Base-by-base conservation (phyloP, 805 yeast species). In the Saccharomycopsis lassenensis region DNA sequence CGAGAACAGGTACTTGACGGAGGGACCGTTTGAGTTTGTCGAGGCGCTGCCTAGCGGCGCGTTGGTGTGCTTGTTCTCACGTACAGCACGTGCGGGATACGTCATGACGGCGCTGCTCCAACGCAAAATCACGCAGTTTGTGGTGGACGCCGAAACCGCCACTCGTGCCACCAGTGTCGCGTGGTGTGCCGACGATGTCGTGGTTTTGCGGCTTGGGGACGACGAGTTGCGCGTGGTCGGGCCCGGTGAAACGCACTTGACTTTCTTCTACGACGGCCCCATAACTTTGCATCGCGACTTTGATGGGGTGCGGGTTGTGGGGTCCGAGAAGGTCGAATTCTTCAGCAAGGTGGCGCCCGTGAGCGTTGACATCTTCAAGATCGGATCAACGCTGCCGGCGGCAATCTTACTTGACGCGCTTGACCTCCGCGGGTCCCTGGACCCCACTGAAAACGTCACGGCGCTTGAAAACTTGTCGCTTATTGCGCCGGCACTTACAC, bases 131-230 rank as follows among this genome's bases (percentile, higher is more conserved):
- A 55, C 67, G 29, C 68, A 63, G 31, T 68, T 62, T 47, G 52
- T 64, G 6, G 58, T 70, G 29, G 17, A 54, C 19, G 37, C 55
- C 52, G 6, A 35, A 51, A 15, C 41, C 47, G 0, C 75, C 79
- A 0, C 54, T 49, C 28, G 65, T 67, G 41, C 57, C 5, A 24
- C 22, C 4, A 41, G 33, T 10, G 24, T 82, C 14, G 66, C 65
- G 39, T 91, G 96, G 97, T 79, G 95, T 52, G 84, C 89, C 0
- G 74, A 77, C 46, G 94, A 85, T 55, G 84, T 91, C 0, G 74
- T 87, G 1, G 74, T 77, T 0, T 51, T 78, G 8, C 58, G 73
- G n/a, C 59, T 73, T 1, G 57, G 57, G 41, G 59, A 67, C 2
- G 89, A 79, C 46, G 85, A 79, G 35, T 48, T 85, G 19, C 68